Evolutionary conservation across 176 grass and related monocot genomes (phyloP), one percentile per base, ranked within the genome.

Genomic region (Aegilops sharonensis): DNA sequence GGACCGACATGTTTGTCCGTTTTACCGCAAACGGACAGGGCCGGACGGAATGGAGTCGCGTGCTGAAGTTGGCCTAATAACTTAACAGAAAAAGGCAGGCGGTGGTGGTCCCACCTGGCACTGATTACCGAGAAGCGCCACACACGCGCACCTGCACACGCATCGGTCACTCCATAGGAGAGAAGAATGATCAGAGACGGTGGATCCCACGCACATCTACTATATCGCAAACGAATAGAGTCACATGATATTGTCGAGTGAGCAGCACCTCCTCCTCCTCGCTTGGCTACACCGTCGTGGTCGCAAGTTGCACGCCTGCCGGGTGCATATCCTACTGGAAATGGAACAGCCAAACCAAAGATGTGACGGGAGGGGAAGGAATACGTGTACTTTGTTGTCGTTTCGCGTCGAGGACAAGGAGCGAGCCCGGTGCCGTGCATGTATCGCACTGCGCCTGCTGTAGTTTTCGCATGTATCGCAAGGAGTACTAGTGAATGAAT

Each of bases 51-150:
- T 27, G 27, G 27, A 1, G 27, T 27, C 27, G 27, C 1, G 27
- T 27, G 27, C 1, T 27, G 27, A 27, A 27, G 27, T 27, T 27
- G 27, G 27, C 27, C 27, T 27, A 36, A 36, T 12, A 45, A 12
- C 11, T 10, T 48, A 13, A 48, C 13, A 27, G 27, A 27, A 27
- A 47, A 65, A 47, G 39, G 23, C 78, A 45, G 78, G 10, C 0
- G 24, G 17, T 50, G 43, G 29, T 6, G 81, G 64, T 12, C 81
- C 78, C 81, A 24, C 7, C 62, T 20, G 62, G 83, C 76, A 54
- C 61, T 52, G 73, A 78, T 78, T 85, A 45, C 31, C 50, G 43
- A 85, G 78, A 76, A n/a, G 2, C 40, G 68, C 43, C 12, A 20
- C 69, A 32, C 24, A 68, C 79, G 69, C 54, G 68, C 42, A 29